These are phyloP conservation scores for Misopates orontium DNA, from an alignment of 257 asterid genomes.

Conservation along the genomic window DNA sequence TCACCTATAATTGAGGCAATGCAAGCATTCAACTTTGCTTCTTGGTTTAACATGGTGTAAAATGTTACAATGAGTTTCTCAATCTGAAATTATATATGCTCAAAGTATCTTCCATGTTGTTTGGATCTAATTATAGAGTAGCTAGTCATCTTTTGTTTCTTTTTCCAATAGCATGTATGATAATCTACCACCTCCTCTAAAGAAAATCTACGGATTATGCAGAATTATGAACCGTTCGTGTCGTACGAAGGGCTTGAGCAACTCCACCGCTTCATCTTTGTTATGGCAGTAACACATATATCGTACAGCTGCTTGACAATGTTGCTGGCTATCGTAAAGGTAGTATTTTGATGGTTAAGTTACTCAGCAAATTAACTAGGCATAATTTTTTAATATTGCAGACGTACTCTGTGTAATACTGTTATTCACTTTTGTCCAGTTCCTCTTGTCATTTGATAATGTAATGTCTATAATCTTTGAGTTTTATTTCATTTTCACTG, in stretches of 20 bases:
- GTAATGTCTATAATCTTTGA: neutral
- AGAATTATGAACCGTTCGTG: slow-evolving; percentile 87
- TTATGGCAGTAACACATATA: slow-evolving; percentile 93
- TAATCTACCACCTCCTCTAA: slow-evolving; percentile 15
- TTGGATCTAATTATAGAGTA: slow-evolving; percentile 7
- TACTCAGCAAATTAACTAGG: neutral
- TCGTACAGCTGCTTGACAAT: slow-evolving; percentile 96
- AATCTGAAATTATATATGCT: neutral
- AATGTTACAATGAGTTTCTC: no score
- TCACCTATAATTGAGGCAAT: neutral
- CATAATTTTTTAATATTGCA: neutral
- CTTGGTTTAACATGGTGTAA: neutral
- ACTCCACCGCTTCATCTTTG: slow-evolving; percentile 95
- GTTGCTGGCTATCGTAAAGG: slow-evolving; percentile 97
- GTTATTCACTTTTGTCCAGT: slow-evolving; percentile 2
- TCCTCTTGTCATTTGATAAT: slow-evolving; percentile 5
- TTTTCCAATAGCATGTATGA: slow-evolving; percentile 1
- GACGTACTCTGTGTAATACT: neutral
- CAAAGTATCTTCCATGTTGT: neutral
- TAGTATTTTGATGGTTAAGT: slow-evolving; percentile 28
- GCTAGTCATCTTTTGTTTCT: neutral
- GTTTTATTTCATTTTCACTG: neutral
- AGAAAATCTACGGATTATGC: slow-evolving; percentile 27
- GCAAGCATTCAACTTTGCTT: neutral
- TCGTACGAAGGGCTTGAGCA: slow-evolving; percentile 99